Evolutionary conservation across 768 basidiomycete genomes (phyloP), one percentile per base, ranked within the genome.

Genomic region (Ramaria rubella): DNA sequence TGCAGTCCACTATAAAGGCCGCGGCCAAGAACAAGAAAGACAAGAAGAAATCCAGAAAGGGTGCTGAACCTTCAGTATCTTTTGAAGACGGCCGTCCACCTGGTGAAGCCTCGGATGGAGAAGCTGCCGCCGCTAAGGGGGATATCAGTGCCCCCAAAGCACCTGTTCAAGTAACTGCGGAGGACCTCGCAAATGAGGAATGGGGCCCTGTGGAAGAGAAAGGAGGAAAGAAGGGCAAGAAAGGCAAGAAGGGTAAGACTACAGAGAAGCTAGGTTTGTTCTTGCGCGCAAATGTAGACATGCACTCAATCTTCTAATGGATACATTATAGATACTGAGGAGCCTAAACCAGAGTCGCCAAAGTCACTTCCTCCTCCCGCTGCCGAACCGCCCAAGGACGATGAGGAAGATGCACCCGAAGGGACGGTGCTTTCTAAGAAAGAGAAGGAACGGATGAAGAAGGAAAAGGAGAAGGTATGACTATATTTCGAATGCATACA

Each of bases 391-490:
- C 74, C 65, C 19, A 70, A 69, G 12, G 78, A 75, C 21, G 79
- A 73, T 23, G 81, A 77, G 5, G 83, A 67, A 1, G 78, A 61
- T 4, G 75, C 79, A 29, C 83, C 78, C 49, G 71, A 70, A 49
- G 89, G 81, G 14, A 84, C 86, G 71, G 67, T 95, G 29, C 71
- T 96, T 33, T 85, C 87, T 17, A 97, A 97, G 75, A 96, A 95
- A 69, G 91, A 98, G 77, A 97, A 97, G 73, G 94, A 97, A 69
- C 86, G 86, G 68, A 75, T 95, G 59, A 97, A 98, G 81, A 98
- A 97, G 74, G 94, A 97, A 72, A 82, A 84, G 51, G 94, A 96
- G 75, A 96, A 96, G 86, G 93, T 86, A 33, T 48, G 65, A 43
- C 38, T 40, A 5, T 40, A 52, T 53, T 38, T 24, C 19, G 4